phyloP scores from a whole-genome alignment of 495 filamentous ascomycete genomes.

The Glarea lozoyensis region DNA sequence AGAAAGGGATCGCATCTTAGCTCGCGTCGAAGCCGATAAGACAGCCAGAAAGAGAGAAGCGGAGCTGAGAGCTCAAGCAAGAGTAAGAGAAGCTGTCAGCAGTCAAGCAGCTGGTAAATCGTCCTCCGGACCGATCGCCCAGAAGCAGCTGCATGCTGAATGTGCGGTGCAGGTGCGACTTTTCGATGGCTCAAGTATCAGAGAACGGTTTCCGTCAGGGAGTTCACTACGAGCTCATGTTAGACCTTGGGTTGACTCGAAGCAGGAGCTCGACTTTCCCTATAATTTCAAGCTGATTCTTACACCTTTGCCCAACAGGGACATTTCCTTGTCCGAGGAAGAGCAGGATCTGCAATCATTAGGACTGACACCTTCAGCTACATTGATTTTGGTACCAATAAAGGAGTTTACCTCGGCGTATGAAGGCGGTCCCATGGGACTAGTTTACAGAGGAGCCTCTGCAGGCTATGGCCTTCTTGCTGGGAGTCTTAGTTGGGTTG shows the following conservation, averaged over 20 bases:
- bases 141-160: conserved; percentile 14
- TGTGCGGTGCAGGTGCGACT: conserved; percentile 74
- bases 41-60: conserved; percentile 47
- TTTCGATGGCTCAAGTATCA: conserved; percentile 74
- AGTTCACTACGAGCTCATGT: conserved; percentile 60
- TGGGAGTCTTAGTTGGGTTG: conserved; percentile 31
- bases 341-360: conserved; percentile 53
- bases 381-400: conserved; percentile 71
- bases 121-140: neutral
- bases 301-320: conserved; percentile 65
- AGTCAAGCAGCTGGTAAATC: conserved; percentile 1
- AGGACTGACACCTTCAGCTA: conserved; percentile 67
- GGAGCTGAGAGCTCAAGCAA: conserved; percentile 30
- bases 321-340: conserved; percentile 67
- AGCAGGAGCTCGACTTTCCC: conserved; percentile 33
- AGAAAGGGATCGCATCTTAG: conserved; percentile 52
- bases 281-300: conserved; percentile 83
- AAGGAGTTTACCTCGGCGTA: conserved; percentile 56
- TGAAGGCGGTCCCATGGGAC: conserved; percentile 11
- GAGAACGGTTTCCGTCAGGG: conserved; percentile 55
- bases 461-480: conserved; percentile 22
- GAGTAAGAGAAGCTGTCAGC: conserved; percentile 12
- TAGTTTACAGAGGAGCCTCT: conserved; percentile 9
- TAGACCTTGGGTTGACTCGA: conserved; percentile 63
- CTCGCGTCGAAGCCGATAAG: conserved; percentile 60